A percentile compares a stretch with the other conserved stretches of the same genome.
Conservation (phyloP, 192 early-diverging fungal species). For the Umbelopsis isabellina region DNA sequence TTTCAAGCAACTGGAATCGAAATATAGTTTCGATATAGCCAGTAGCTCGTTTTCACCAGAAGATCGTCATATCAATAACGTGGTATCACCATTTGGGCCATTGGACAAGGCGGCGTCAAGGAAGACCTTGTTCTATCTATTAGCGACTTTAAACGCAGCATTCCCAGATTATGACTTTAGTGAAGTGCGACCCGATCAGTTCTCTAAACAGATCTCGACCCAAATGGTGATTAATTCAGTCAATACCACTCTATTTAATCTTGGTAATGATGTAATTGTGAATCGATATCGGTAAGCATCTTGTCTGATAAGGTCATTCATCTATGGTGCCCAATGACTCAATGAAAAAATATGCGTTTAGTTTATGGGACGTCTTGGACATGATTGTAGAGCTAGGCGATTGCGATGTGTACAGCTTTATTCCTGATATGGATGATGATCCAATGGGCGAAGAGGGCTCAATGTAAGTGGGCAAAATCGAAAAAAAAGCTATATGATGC, state of each 20-base stretch:
- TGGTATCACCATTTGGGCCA: constrained; percentile 87
- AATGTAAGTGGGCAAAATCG: constrained; percentile 56
- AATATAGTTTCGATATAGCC: constrained; percentile 71
- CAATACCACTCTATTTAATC: constrained; percentile 83
- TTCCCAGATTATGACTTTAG: constrained; percentile 98
- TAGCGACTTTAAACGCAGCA: constrained; percentile 93
- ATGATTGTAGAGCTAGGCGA: constrained; percentile 80
- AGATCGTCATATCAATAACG: constrained; percentile 62
- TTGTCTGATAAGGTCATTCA: background rate
- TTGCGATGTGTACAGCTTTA: constrained; percentile 91
- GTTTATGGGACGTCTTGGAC: constrained; percentile 90
- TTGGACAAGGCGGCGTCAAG: constrained; percentile 82
- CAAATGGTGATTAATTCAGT: constrained; percentile 80
- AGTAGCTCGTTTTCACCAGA: constrained; percentile 69
- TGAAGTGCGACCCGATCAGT: constrained; percentile 80
- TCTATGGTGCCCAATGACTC: background rate
- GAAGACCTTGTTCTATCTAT: constrained; percentile 91
- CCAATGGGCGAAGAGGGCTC: constrained; percentile 91
- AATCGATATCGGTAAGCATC: constrained; percentile 42
- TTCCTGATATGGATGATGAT: constrained; percentile 84
- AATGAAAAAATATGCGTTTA: background rate
- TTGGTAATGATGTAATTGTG: constrained; percentile 69
- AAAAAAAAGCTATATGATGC: constrained; percentile 12
- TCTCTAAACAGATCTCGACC: constrained; percentile 74
- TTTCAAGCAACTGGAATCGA: constrained; percentile 83